Evolutionary conservation across 768 basidiomycete species (phyloP), one percentile per base, ranked within the genome.

Genomic region (Serendipita indica): DNA sequence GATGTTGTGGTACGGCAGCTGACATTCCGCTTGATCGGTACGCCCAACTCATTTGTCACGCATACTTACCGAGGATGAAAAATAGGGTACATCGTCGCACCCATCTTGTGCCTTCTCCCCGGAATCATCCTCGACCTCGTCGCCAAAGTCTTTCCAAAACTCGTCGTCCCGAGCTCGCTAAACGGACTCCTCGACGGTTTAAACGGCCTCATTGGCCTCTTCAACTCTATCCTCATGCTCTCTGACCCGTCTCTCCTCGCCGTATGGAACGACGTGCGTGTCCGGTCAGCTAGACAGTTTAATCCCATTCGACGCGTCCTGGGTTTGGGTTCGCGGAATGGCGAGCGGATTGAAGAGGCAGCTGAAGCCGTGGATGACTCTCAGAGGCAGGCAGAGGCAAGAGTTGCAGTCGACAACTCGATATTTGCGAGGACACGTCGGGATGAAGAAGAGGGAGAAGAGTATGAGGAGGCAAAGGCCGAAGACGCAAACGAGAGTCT

Each of bases 161-260:
- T 54, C 22, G 22, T 7, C 4, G 49, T 54, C 3, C 49, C 49
- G n/a, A 10, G 22, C 4, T 27, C 22, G 25, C 49, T 54, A 16
- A 54, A 54, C 32, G 49, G 25, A 16, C 25, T 54, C 7, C 32
- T 54, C 32, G 49, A 54, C 32, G 49, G 49, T 12, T 18, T 54
- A n/a, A 54, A 54, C 25, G 49, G 49, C 7, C 49, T 54, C 10
- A 28, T 54, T 18, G 49, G 49, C 25, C 49, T 54, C 22, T 54
- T 54, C 49, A 54, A 54, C 49, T 54, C 49, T 54, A 27, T 54
- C 10, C 49, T 54, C n/a, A 54, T 54, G 49, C 49, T 54, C 25
- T 54, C 49, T 4, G 49, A 54, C 32, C 49, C 49, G 10, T 27
- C 49, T 4, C 25, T 54, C 10, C n/a, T 54, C 16, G 49, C 25